phyloP scores from a whole-genome alignment of 148 eudicot species.

The Vaccinium darrowii region DNA sequence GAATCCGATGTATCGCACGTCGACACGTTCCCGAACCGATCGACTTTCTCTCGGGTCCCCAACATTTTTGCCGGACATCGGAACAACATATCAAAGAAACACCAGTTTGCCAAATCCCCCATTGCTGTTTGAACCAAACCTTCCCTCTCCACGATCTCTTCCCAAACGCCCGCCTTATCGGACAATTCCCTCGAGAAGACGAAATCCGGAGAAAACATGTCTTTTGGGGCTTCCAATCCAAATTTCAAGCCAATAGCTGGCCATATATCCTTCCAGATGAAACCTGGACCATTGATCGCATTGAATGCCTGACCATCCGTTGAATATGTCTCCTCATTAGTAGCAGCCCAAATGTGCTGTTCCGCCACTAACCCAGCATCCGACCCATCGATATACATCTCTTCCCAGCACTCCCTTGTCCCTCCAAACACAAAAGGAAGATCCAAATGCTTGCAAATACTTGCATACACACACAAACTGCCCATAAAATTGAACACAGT shows the following conservation, averaged over 20 bases:
- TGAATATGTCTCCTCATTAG: conserved; percentile 33
- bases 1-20: conserved; percentile 66
- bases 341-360: conserved; percentile 87
- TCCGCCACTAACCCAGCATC: conserved; percentile 84
- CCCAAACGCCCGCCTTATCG: conserved; percentile 62
- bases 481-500: conserved; percentile 77
- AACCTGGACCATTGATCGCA: conserved; percentile 57
- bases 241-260: conserved; percentile 51
- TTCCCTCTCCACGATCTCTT: conserved; percentile 55
- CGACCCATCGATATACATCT: conserved; percentile 60
- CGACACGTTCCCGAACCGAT: conserved; percentile 50
- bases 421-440: conserved; percentile 90
- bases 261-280: conserved; percentile 81
- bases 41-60: conserved; percentile 58
- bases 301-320: conserved; percentile 62
- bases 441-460: conserved; percentile 61
- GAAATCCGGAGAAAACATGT: conserved; percentile 37
- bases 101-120: conserved; percentile 81
- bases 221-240: conserved; percentile 36
- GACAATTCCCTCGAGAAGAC: conserved; percentile 43
- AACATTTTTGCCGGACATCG: conserved; percentile 67
- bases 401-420: conserved; percentile 79
- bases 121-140: conserved; percentile 52
- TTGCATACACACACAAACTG: conserved; percentile 67
- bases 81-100: conserved; percentile 64